Evolutionary conservation across 768 basidiomycete genomes (phyloP).

Genomic region (Lactarius tabidus): DNA sequence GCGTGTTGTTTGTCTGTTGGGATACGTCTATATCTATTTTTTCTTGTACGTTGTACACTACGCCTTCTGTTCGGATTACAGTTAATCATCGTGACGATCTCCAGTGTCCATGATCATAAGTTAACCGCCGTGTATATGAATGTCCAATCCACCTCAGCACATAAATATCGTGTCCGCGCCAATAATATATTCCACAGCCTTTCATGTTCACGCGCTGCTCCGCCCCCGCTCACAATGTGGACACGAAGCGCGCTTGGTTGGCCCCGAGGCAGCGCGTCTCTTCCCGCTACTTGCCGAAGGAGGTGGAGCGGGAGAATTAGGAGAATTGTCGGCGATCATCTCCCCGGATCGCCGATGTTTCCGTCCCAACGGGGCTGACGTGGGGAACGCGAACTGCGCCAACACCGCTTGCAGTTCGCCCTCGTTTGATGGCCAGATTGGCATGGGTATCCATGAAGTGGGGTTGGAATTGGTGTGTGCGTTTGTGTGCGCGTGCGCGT

Average conservation of each 20-base stretch:
- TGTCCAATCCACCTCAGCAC: neutral
- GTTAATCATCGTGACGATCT: neutral
- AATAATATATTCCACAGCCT: neutral
- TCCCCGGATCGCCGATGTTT: slow-evolving; percentile 14
- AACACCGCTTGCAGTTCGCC: slow-evolving; percentile 9
- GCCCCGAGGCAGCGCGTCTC: neutral
- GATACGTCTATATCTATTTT: neutral
- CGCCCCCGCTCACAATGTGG: slow-evolving; percentile 10
- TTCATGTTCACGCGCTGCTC: neutral
- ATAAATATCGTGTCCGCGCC: neutral
- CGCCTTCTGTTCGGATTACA: neutral
- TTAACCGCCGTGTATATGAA: neutral
- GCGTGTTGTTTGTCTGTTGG: neutral
- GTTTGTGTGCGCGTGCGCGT: neutral
- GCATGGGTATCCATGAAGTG: neutral
- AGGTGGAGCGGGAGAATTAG: neutral
- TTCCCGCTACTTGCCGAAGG: neutral
- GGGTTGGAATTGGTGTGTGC: neutral
- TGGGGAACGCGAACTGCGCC: slow-evolving; percentile 14
- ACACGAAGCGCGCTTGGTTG: neutral
- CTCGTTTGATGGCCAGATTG: neutral
- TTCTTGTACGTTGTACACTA: neutral
- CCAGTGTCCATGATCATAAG: neutral
- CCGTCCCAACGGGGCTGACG: neutral
- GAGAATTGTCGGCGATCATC: neutral